Evolutionary conservation across 176 grass and related monocot species (phyloP).

Genomic region (Chloris gayana): DNA sequence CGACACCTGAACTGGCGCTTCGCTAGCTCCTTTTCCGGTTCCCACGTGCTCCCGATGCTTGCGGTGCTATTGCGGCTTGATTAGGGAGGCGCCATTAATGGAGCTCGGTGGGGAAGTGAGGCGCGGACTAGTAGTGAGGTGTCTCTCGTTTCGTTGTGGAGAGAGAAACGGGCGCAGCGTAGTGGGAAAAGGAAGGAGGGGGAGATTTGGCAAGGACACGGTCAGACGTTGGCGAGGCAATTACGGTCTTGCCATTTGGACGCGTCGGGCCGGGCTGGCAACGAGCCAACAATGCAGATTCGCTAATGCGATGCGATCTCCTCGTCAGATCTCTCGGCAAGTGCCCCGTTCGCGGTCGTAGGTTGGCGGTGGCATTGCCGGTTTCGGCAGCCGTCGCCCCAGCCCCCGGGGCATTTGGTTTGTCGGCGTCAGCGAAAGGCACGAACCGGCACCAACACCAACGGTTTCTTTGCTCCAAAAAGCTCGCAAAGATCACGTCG

Average conservation of each 20-base stretch:
- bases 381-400: neutral
- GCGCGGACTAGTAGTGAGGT: neutral
- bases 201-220: constrained; percentile 17
- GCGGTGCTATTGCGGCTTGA: neutral
- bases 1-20: neutral
- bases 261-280: constrained; percentile 16
- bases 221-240: constrained; percentile 19
- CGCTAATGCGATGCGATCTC: neutral
- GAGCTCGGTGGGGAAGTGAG: constrained; percentile 45
- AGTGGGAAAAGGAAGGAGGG: constrained; percentile 1
- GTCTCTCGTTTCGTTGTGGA: neutral
- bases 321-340: too few relatives aligned
- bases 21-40: neutral
- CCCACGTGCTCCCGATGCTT: constrained; percentile 12
- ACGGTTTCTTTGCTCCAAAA: neutral
- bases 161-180: constrained; percentile 1
- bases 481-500: neutral
- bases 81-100: constrained; percentile 71
- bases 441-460: neutral
- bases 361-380: neutral
- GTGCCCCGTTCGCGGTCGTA: too few relatives aligned
- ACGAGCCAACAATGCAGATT: neutral
- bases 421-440: neutral
- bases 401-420: neutral
- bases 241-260: constrained; percentile 51